Evolutionary conservation across 805 yeast genomes (phyloP), one percentile per base, ranked within the genome.

Genomic region (Candida tammaniensis): DNA sequence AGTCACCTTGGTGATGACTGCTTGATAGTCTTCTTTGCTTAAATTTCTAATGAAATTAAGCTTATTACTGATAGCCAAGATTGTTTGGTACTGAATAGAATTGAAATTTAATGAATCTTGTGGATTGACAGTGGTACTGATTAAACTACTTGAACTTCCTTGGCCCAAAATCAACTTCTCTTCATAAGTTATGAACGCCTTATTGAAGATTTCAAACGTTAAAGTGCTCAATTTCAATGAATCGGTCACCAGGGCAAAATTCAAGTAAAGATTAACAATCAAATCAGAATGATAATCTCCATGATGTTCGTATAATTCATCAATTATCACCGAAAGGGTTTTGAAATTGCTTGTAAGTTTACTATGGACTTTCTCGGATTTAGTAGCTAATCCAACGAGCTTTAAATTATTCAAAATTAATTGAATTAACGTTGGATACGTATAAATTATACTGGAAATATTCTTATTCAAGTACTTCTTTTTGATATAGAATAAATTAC

Each of bases 151-250:
- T 3, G 33, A 23, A 16, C 27, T 12, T 7, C 39, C 35, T 12
- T 35, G 36, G n/a, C 48, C 43, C 20, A 61, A 36, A 15, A 57
- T 57, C 30, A 76, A 52, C 31, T 61, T 61, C 39, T 77, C 81
- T 56, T 91, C 98, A 54, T 86, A 89, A 0, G 87, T 73, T 1
- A 89, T 74, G 54, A 89, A 86, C 3, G 95, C 82, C 55, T 88
- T 94, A 23, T 86, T 89, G 57, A 82, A 86, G 51, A 87, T 80
- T 60, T 93, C 98, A 59, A 86, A 86, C 11, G 91, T 69, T 19
- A 87, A 78, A 40, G 83, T 87, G 38, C 80, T 82, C 24, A 80
- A 64, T 12, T 71, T 64, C 17, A 82, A 65, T 55, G 85, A 91
- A 54, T 93, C 96, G 0, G 97, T 91, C 3, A 86, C 58, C 11